Conservation (phyloP, 257 asterid species). For the Jaltomata sinuosa region DNA sequence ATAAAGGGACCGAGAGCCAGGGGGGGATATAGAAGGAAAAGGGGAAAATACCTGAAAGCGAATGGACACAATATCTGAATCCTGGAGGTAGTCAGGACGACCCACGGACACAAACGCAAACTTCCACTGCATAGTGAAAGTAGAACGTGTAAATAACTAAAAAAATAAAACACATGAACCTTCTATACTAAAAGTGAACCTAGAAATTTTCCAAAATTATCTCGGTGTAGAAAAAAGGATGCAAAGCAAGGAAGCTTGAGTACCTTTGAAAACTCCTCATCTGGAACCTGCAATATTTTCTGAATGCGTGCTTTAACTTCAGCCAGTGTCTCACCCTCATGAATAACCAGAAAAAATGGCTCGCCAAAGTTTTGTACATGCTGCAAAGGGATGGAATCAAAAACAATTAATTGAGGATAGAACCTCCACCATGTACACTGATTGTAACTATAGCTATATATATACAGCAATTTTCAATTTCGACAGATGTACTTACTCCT, state of each 20-base stretch:
- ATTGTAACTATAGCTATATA: background rate
- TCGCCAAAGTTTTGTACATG: slow-evolving; percentile 23
- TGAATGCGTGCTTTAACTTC: slow-evolving; percentile 16
- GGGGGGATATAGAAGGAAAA: background rate
- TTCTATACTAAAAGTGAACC: background rate
- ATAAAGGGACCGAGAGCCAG: too few relatives aligned
- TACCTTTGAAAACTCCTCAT: slow-evolving; percentile 25
- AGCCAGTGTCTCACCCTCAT: slow-evolving; percentile 13
- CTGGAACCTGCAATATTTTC: slow-evolving; percentile 19
- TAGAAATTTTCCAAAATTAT: background rate
- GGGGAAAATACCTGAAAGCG: slow-evolving; percentile 54
- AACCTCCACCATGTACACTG: background rate
- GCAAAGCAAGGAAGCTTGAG: background rate
- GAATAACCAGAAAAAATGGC: slow-evolving; percentile 19
- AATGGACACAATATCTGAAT: slow-evolving; percentile 48
- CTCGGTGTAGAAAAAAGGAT: background rate
- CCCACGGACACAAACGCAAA: slow-evolving; percentile 62
- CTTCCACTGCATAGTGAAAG: slow-evolving; percentile 47
- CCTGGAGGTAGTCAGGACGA: slow-evolving; percentile 73
- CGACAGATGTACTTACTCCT: background rate
- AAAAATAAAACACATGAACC: background rate
- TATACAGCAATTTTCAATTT: background rate
- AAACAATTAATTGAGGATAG: background rate
- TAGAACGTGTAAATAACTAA: background rate
- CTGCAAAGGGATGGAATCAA: background rate